Percentiles rank a stretch among this genome's conserved stretches.
These are phyloP conservation scores for Magnolia officinalis DNA, from an alignment of 164 flowering plant species.

Conservation along the genomic window DNA sequence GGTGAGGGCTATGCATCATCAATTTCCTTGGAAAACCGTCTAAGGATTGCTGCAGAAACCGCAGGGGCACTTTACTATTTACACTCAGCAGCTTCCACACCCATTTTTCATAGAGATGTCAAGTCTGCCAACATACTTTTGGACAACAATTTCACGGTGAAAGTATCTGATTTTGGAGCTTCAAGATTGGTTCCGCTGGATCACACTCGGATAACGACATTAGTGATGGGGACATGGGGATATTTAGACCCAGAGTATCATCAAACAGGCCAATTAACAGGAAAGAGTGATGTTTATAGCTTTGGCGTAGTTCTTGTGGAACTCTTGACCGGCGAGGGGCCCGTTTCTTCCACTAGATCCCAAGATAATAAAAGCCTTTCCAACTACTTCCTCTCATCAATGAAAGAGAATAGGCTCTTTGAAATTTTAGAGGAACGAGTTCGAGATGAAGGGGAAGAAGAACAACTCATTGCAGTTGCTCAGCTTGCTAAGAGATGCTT, in stretches of 20 bases:
- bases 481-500: neutral
- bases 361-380: slow-evolving; percentile 46
- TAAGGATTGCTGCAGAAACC: slow-evolving; percentile 1
- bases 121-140: slow-evolving; percentile 6
- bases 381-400: slow-evolving; percentile 26
- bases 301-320: slow-evolving; percentile 1
- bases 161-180: slow-evolving; percentile 6
- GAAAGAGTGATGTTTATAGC: slow-evolving; percentile 12
- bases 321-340: slow-evolving; percentile 41
- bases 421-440: slow-evolving; percentile 23
- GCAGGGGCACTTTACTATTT: slow-evolving; percentile 8
- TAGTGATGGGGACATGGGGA: slow-evolving; percentile 4
- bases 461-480: neutral
- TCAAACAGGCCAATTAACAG: neutral
- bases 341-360: slow-evolving; percentile 40
- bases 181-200: slow-evolving; percentile 3
- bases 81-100: slow-evolving; percentile 6
- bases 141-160: neutral
- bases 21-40: neutral
- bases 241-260: neutral
- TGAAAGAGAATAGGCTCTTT: slow-evolving; percentile 23
- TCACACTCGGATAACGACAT: neutral
- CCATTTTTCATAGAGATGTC: slow-evolving; percentile 6
- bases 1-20: no score
- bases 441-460: neutral